Base-by-base conservation (phyloP, 2,329 filamentous ascomycete species). In the Phoma sp. region DNA sequence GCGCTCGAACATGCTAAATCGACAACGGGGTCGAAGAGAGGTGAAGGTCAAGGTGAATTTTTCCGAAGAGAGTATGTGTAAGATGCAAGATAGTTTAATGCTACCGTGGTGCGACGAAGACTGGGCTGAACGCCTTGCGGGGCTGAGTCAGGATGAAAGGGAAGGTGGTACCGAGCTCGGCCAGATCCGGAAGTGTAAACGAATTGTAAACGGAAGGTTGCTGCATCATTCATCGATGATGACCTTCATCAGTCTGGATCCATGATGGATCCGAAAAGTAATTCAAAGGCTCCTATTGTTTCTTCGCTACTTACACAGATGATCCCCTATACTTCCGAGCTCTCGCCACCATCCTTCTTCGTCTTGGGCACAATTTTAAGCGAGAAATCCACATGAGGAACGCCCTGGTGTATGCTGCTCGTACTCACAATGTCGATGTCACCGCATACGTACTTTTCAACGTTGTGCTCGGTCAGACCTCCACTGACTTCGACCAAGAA, bases 371-470 rank as follows among this genome's bases (percentile, higher is more conserved):
- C 75, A 47, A 99, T 93, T 81, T 99, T 99, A 64, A 99, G 82
- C 5, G 93, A 97, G 74, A 97, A 98, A 75, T 99, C 95, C 38
- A 99, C 87, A 73, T 97, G 92, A 25, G 90, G 86, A 3, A 96
- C 92, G 2, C 95, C 93, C 78, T 99, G 95, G 71, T 99, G 95
- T 69, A 99, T 97, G 46, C 91, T 93, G 73, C 93, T 97, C 36
- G 93, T 97, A 36, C 93, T 97, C 65, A 98, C 87, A 63, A 99
- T 93, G 76, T 99, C 95, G 64, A 99, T 87, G 77, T 98, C 92
- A 83, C 77, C 71, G 69, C 80, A 84, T n/a, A 92, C 89, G 77
- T 96, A 97, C 9, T 82, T 80, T 64, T 84, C 85, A 5, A 96
- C 91, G 74, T 98, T 99, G 47, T 90, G 87, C 72, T 90, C 84